Evolutionary conservation across 2,329 filamentous ascomycete species (phyloP), one percentile per base, ranked within the genome.

Genomic region (Aaosphaeria arxii): DNA sequence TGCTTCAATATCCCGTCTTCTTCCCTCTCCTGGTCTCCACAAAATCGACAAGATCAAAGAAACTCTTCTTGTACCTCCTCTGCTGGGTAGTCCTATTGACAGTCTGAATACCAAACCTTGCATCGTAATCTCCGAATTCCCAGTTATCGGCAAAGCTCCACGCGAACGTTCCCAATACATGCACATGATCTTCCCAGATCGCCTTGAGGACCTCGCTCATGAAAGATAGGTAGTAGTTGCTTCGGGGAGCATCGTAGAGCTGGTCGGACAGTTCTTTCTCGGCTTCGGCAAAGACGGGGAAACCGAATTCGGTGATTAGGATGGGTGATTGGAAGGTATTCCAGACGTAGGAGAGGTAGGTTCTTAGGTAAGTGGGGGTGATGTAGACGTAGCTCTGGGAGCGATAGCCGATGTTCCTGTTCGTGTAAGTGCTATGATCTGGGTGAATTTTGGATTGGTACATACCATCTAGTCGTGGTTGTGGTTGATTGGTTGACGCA

Each of bases 131-230:
- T 9, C 46, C 46, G 68, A 68, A 71, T 55, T 72, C 70, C 40
- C 67, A 56, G 45, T 73, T 73, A 50, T 72, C 69, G 6, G 63
- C 53, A 30, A 71, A 64, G 42, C 59, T 63, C 69, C 68, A 71
- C 24, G 67, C 70, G 33, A 71, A 43, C 42, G 55, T 54, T 0
- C 68, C 70, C 11, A 67, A 53, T 1, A 72, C 65, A 44, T 70
- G 63, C 4, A 71, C 62, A 3, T 24, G 17, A 1, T 66, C 65
- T 40, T 72, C 67, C 17, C 49, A 56, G 28, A 67, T 53, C 33
- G 61, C 62, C n/a, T 67, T 64, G 17, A 71, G 55, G 13, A 67
- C 63, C 6, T 54, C 67, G 29, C 61, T 44, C 40, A 71, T 53
- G 50, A 70, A 72, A 29, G 62, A 62, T 7, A 52, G 46, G 48